Evolutionary conservation across 139 green algal genomes (phyloP), one percentile per base, ranked within the genome.

Genomic region (Pseudopediastrum boryanum): DNA sequence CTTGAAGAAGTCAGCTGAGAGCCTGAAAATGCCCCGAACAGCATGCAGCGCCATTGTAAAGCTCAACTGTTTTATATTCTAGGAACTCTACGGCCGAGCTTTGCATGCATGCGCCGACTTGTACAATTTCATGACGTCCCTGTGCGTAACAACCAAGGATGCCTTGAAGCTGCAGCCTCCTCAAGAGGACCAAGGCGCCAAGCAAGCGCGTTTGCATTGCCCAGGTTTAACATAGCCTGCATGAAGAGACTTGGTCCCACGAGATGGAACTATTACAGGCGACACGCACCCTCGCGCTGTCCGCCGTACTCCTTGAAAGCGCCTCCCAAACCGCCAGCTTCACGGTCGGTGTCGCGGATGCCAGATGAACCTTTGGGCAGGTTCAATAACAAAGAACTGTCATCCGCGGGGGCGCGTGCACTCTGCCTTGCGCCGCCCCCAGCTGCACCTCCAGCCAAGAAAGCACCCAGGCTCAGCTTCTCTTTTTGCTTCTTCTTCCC

Each of bases 281-380:
- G 41, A n/a, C 13, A 59, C 59, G 39, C 73, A 65, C 68, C 81
- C 7, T 73, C 77, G 8, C 86, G 76, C 66, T 92, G 76, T n/a
- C 89, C 86, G 0, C 92, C 92, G 31, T 95, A 97, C 12, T 86
- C 88, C 13, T 83, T 79, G 74, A 97, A 97, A 31, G 51, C 93
- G 21, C 93, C 93, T 13, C 93, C 93, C 0, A 97, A 43, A 10
- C 76, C 78, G 2, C 39, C 73, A 46, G 87, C 85, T 1, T 93
- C 89, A 10, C 81, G 85, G 19, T 89, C 87, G 2, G 77, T 78
- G 25, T 75, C 73, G 10, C 46, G 75, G 4, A 75, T 51, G 4
- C 88, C 85, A 56, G 88, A 78, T 12, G 87, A 85, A 0, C 83
- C 88, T 9, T 89, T 94, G 19, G 92, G 88, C 65, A 97, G 85